Conservation (phyloP, 805 yeast species). For the Jamesozyma hellenica region DNA sequence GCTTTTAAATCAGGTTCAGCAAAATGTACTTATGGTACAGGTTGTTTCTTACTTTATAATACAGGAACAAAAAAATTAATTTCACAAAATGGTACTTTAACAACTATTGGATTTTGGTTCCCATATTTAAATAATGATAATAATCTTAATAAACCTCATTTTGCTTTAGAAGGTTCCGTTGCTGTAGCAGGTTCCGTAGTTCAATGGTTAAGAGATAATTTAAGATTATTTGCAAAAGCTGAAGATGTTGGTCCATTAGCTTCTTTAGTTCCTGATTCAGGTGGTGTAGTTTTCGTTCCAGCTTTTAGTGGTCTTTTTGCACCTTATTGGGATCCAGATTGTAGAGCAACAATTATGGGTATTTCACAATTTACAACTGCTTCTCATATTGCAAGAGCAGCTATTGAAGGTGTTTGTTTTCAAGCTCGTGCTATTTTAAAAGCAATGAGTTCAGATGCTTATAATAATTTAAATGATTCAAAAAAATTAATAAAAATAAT, state of each 20-base stretch:
- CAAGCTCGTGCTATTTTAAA: conserved; percentile 84
- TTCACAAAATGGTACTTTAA: conserved; percentile 71
- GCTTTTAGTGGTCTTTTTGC: conserved; percentile 92
- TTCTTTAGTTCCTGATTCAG: conserved; percentile 65
- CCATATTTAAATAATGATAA: conserved; percentile 39
- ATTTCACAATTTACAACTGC: conserved; percentile 88
- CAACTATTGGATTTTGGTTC: conserved; percentile 88
- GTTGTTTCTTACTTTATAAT: conserved; percentile 82
- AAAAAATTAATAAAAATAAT: background rate
- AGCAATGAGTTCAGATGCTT: conserved; percentile 83
- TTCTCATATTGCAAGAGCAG: conserved; percentile 87
- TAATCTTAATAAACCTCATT: conserved; percentile 46
- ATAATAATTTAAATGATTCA: too few species aligned
- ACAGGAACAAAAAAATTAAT: conserved; percentile 67
- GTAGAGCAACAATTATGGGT: conserved; percentile 89
- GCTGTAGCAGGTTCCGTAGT: conserved; percentile 93
- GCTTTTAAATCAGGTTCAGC: conserved; percentile 80
- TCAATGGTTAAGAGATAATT: conserved; percentile 88
- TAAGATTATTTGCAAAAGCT: conserved; percentile 69
- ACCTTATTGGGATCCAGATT: conserved; percentile 91
- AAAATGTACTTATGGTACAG: conserved; percentile 94
- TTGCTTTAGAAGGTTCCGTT: conserved; percentile 89
- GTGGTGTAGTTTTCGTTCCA: conserved; percentile 91
- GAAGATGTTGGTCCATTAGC: conserved; percentile 89
- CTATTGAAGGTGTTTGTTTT: conserved; percentile 89